Evolutionary conservation across 2,329 filamentous ascomycete species (phyloP).

Genomic region (Venturia carpophila): DNA sequence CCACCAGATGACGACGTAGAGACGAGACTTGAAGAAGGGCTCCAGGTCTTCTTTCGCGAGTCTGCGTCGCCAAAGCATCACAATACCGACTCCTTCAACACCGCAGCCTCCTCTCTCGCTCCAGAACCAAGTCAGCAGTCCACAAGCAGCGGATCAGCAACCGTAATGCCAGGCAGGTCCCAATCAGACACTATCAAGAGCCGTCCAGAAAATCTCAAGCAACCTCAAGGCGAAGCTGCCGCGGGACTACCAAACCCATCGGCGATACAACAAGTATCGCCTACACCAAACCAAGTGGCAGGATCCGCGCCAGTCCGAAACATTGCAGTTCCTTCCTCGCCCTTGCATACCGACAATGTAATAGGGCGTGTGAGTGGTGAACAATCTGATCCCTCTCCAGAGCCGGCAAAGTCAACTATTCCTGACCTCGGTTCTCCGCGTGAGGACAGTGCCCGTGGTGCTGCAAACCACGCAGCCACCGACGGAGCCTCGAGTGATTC

Average conservation of each 20-base stretch:
- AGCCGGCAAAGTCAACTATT: background rate
- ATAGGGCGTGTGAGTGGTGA: background rate
- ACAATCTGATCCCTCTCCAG: background rate
- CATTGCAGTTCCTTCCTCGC: background rate
- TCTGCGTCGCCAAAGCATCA: background rate
- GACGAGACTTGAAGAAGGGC: background rate
- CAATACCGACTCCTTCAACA: background rate
- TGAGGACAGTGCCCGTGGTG: background rate
- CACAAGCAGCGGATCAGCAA: background rate
- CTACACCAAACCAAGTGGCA: background rate
- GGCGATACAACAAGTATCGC: background rate
- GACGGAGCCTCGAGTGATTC: background rate
- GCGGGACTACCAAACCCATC: background rate
- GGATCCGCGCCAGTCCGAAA: background rate
- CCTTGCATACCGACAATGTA: background rate
- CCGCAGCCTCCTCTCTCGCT: background rate
- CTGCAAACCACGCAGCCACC: background rate
- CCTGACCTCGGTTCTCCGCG: background rate
- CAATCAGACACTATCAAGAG: background rate
- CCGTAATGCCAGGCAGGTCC: background rate
- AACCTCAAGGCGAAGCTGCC: too few relatives aligned
- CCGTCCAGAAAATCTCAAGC: too few relatives aligned
- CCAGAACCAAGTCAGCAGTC: background rate
- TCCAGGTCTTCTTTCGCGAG: background rate
- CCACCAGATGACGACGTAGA: background rate